These are phyloP conservation scores for Malus sylvestris DNA, from an alignment of 306 rosid species.

Conservation along the genomic window DNA sequence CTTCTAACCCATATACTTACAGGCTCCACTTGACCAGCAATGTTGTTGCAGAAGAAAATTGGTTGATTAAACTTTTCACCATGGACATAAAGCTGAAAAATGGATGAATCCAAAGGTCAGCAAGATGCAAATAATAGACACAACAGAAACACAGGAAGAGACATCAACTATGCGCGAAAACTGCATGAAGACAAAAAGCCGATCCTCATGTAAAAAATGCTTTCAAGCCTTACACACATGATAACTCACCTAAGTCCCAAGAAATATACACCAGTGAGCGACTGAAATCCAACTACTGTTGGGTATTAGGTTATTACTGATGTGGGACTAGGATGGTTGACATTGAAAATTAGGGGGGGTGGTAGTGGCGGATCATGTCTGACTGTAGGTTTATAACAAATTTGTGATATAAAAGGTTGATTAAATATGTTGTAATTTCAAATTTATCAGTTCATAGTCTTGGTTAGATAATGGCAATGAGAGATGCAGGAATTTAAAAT, in stretches of 20 bases:
- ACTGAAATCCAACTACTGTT: not conserved
- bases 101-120: not conserved
- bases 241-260: not conserved
- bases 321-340: not conserved
- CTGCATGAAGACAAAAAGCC: not conserved
- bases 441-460: not conserved
- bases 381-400: not conserved
- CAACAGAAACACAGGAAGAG: not conserved
- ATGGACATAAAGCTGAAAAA: constrained; percentile 65
- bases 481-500: not conserved
- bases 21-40: constrained; percentile 89
- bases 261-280: not conserved
- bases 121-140: not conserved
- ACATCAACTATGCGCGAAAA: not conserved
- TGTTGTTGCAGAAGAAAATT: constrained; percentile 90
- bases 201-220: not conserved
- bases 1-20: constrained; percentile 37
- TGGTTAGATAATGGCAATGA: not conserved
- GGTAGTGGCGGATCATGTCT: not conserved
- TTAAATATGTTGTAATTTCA: not conserved
- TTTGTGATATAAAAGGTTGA: not conserved
- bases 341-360: not conserved
- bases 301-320: not conserved
- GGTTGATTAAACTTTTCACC: constrained; percentile 96
- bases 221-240: not conserved